Percentiles rank a stretch among this genome's conserved stretches.
Conservation (phyloP, 225 moss, liverwort and hornwort genomes). For the Takakia lepidozioides region DNA sequence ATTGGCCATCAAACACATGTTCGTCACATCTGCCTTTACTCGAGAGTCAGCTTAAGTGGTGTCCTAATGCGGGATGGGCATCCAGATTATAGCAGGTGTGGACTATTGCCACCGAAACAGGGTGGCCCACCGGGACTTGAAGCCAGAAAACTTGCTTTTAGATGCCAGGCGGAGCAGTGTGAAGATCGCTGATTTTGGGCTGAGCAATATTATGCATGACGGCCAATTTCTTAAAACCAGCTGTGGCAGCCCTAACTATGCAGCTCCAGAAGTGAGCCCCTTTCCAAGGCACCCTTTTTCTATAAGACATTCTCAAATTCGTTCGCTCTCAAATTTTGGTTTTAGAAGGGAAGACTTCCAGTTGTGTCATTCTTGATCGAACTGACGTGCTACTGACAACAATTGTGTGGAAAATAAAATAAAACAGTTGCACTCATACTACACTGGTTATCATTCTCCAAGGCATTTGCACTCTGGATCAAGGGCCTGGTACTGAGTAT, state of each 20-base stretch:
- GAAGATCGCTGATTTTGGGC: slow-evolving; percentile 46
- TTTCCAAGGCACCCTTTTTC: not conserved
- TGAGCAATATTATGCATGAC: slow-evolving; percentile 51
- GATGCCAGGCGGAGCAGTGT: slow-evolving; percentile 37
- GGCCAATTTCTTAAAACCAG: slow-evolving; percentile 51
- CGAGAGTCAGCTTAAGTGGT: not conserved
- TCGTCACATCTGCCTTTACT: too few relatives aligned
- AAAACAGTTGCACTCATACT: too few relatives aligned
- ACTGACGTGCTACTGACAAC: too few relatives aligned
- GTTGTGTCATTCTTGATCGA: too few relatives aligned
- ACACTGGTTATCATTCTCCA: too few relatives aligned
- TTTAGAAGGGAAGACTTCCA: too few relatives aligned
- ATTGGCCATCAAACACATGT: too few relatives aligned
- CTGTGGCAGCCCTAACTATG: slow-evolving; percentile 52
- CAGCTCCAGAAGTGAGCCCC: slow-evolving; percentile 42
- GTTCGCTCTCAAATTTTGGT: too few relatives aligned
- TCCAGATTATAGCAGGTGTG: slow-evolving; percentile 47
- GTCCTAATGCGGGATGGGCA: not conserved
- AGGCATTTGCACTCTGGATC: too few relatives aligned
- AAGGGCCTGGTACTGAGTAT: too few relatives aligned
- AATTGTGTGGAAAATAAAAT: too few relatives aligned
- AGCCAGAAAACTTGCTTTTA: slow-evolving; percentile 42
- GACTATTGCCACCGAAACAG: slow-evolving; percentile 52
- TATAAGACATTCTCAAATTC: not conserved
- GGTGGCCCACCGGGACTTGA: slow-evolving; percentile 47